Percentiles rank a stretch among this genome's conserved stretches.
phyloP scores from a whole-genome alignment of 257 asterid genomes.

The Nicotiana sylvestris region DNA sequence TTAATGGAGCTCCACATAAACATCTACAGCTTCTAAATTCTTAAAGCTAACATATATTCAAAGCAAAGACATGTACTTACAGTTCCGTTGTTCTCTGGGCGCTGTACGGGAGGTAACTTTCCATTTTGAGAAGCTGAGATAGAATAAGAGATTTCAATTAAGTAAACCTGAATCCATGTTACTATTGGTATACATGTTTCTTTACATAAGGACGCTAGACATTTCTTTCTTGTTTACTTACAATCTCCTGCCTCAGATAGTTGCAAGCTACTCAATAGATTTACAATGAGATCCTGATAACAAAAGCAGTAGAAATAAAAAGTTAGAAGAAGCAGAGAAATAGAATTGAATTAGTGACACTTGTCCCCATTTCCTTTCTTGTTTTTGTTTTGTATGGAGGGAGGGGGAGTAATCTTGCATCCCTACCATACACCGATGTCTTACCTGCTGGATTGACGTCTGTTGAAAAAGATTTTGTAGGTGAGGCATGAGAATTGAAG shows the following conservation, averaged over 20 bases:
- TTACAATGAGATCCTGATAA: conserved; percentile 79
- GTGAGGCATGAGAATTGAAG: conserved; percentile 85
- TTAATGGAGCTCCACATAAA: neutral
- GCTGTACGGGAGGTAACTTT: conserved; percentile 64
- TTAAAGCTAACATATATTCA: neutral
- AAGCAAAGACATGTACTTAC: conserved; percentile 44
- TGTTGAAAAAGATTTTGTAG: conserved; percentile 96
- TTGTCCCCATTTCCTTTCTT: neutral
- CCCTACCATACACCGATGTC: neutral
- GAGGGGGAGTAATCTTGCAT: neutral
- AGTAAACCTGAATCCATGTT: conserved; percentile 1
- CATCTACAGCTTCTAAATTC: neutral
- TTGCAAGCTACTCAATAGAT: conserved; percentile 77
- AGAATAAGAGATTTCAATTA: conserved; percentile 10
- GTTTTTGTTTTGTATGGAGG: neutral
- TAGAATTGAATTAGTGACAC: neutral
- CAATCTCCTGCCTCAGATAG: conserved; percentile 66
- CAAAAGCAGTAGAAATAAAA: neutral
- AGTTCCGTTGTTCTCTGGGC: conserved; percentile 72
- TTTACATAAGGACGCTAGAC: neutral
- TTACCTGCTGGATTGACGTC: conserved; percentile 86
- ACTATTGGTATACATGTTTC: conserved; percentile 4
- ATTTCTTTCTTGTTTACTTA: conserved; percentile 26
- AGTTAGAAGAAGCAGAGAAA: neutral
- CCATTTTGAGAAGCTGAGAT: conserved; percentile 71